Conservation (phyloP, 2,329 filamentous ascomycete species). For the Aspergillus tanneri region DNA sequence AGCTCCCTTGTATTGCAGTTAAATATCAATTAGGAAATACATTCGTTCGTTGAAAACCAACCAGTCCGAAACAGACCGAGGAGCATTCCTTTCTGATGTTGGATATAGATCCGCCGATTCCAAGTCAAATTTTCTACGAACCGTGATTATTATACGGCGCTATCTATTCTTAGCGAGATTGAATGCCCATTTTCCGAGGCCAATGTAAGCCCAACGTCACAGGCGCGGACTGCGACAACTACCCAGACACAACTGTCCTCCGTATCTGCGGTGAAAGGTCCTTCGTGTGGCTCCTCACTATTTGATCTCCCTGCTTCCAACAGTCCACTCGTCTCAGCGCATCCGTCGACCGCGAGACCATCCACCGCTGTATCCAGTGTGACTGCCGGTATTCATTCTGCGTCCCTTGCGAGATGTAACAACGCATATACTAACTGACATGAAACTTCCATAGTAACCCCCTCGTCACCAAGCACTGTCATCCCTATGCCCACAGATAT, state of each 20-base stretch:
- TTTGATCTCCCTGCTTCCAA: conserved; percentile 8
- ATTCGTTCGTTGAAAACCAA: conserved; percentile 21
- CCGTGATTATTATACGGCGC: conserved; percentile 42
- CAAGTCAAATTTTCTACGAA: conserved; percentile 46
- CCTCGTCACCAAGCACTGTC: conserved; percentile 14
- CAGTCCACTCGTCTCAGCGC: conserved; percentile 5
- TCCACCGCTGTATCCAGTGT: conserved; percentile 5
- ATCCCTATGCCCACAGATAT: conserved; percentile 1
- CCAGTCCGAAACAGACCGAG: not conserved
- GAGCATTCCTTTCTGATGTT: not conserved
- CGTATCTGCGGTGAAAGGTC: conserved; percentile 7
- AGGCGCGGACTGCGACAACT: conserved; percentile 23
- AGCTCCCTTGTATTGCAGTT: conserved; percentile 47
- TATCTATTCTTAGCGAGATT: conserved; percentile 43
- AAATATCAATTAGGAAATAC: conserved; percentile 39
- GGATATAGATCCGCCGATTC: conserved; percentile 43
- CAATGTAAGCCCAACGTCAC: conserved; percentile 24
- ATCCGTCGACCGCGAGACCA: conserved; percentile 2
- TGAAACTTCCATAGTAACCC: conserved; percentile 8
- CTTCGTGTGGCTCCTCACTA: not conserved
- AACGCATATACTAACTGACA: not conserved
- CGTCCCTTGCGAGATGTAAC: not conserved
- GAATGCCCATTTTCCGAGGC: conserved; percentile 47
- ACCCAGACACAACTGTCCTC: conserved; percentile 27
- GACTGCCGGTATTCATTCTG: conserved; percentile 8